phyloP scores from a whole-genome alignment of 805 yeast species.

The Wickerhamiella occidentalis region DNA sequence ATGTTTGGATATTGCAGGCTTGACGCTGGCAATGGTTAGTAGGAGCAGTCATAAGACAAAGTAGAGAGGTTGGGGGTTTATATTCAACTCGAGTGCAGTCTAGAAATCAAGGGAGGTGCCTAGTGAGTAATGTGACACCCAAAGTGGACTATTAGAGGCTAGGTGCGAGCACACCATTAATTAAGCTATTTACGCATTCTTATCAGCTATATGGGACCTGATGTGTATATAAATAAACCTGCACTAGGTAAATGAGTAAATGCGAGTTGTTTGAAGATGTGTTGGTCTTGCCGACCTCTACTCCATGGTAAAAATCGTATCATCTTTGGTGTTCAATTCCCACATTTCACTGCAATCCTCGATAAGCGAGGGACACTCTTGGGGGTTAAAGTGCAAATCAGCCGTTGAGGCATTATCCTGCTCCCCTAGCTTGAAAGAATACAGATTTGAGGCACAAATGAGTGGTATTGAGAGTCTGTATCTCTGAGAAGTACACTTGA shows the following conservation, averaged over 20 bases:
- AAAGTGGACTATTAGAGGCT: too few species aligned
- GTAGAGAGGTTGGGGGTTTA: too few species aligned
- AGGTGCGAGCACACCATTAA: too few species aligned
- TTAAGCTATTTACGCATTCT: too few species aligned
- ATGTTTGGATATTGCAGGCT: constrained; percentile 35
- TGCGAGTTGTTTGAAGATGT: too few species aligned
- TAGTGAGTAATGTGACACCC: too few species aligned
- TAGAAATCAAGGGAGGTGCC: too few species aligned
- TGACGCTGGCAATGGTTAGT: constrained; percentile 11
- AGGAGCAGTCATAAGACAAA: not conserved
- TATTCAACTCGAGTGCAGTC: too few species aligned
- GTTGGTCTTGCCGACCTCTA: too few species aligned
- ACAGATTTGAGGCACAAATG: not conserved
- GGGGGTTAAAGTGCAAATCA: not conserved
- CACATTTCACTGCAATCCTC: not conserved
- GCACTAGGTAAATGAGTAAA: too few species aligned
- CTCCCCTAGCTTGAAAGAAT: not conserved
- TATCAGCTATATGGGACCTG: too few species aligned
- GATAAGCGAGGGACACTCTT: constrained; percentile 4
- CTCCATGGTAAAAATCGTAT: constrained; percentile 1
- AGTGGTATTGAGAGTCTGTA: constrained; percentile 1
- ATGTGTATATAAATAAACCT: too few species aligned
- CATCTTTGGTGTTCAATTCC: not conserved
- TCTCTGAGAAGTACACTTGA: constrained; percentile 3
- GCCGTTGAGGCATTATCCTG: not conserved